These are phyloP conservation scores for Alternaria panax DNA, from an alignment of 2,329 filamentous ascomycete genomes.

Conservation along the genomic window DNA sequence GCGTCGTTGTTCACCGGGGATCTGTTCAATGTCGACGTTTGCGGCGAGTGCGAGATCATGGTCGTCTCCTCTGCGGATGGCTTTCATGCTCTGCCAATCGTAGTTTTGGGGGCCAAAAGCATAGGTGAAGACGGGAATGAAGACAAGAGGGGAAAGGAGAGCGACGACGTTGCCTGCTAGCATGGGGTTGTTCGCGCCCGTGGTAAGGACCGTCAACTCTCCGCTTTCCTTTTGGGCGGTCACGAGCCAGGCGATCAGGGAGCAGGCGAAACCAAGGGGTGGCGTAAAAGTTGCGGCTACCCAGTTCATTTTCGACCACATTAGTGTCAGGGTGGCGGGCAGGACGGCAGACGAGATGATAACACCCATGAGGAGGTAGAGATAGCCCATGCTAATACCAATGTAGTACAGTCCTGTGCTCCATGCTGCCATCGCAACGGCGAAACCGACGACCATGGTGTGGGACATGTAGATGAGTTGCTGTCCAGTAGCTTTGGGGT, in stretches of 20 bases:
- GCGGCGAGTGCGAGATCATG: constrained; percentile 71
- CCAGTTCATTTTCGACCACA: constrained; percentile 82
- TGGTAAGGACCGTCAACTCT: constrained; percentile 72
- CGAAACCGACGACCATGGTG: constrained; percentile 74
- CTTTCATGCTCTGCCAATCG: constrained; percentile 84
- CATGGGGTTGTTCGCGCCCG: constrained; percentile 84
- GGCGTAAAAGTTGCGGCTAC: constrained; percentile 75
- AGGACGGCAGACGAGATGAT: constrained; percentile 87
- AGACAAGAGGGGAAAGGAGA: constrained; percentile 76
- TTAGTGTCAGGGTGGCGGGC: constrained; percentile 78
- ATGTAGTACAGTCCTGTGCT: constrained; percentile 71
- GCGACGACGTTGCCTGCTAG: constrained; percentile 85
- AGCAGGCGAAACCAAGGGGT: constrained; percentile 71
- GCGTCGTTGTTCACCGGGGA: constrained; percentile 59
- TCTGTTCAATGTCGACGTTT: constrained; percentile 70
- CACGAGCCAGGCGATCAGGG: constrained; percentile 79
- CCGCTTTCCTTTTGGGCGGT: constrained; percentile 75
- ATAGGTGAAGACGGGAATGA: constrained; percentile 78
- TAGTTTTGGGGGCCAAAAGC: constrained; percentile 77
- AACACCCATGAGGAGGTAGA: constrained; percentile 90
- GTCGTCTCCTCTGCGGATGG: constrained; percentile 81
- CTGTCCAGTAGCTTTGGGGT: constrained; percentile 76
- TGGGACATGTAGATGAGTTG: constrained; percentile 83
- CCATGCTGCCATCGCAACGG: constrained; percentile 78
- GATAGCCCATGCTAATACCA: constrained; percentile 83